A percentile compares a stretch with the other conserved stretches of the same genome.
These are phyloP conservation scores for Colletotrichum kahawae DNA, from an alignment of 2,329 filamentous ascomycete species.

Conservation along the genomic window DNA sequence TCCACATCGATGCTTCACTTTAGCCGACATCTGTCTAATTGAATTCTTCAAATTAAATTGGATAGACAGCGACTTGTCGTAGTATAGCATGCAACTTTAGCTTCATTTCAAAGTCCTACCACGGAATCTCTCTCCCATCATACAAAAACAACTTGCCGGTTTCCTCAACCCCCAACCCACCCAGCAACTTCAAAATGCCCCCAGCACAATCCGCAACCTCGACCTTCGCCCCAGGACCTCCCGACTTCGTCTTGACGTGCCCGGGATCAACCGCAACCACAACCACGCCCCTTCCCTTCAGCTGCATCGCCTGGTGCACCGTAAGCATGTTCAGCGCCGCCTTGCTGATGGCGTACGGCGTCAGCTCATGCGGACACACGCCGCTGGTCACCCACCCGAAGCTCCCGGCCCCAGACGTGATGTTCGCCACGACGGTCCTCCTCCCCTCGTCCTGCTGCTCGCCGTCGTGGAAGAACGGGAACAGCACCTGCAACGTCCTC, in stretches of 20 bases:
- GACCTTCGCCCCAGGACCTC: constrained; percentile 30
- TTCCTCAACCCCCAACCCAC: neutral
- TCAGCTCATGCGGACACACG: constrained; percentile 27
- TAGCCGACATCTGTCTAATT: neutral
- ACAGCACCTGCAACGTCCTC: constrained; percentile 44
- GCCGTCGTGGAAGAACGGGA: constrained; percentile 26
- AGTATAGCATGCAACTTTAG: neutral
- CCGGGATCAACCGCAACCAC: constrained; percentile 37
- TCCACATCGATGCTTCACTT: neutral
- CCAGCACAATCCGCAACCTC: constrained; percentile 28
- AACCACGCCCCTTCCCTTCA: constrained; percentile 27
- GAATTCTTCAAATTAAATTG: neutral
- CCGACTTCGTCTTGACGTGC: constrained; percentile 39
- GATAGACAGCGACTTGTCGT: neutral
- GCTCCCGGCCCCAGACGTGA: constrained; percentile 45
- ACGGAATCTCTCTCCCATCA: neutral
- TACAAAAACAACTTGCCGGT: neutral
- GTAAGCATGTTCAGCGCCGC: constrained; percentile 41
- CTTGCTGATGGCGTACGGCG: constrained; percentile 41
- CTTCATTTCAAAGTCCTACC: neutral
- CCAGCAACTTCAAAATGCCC: neutral
- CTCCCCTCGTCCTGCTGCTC: neutral
- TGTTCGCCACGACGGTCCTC: constrained; percentile 40
- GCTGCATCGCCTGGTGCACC: constrained; percentile 31
- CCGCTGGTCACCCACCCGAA: constrained; percentile 27